Conservation (phyloP, 164 flowering plant species). For the Aristolochia californica region DNA sequence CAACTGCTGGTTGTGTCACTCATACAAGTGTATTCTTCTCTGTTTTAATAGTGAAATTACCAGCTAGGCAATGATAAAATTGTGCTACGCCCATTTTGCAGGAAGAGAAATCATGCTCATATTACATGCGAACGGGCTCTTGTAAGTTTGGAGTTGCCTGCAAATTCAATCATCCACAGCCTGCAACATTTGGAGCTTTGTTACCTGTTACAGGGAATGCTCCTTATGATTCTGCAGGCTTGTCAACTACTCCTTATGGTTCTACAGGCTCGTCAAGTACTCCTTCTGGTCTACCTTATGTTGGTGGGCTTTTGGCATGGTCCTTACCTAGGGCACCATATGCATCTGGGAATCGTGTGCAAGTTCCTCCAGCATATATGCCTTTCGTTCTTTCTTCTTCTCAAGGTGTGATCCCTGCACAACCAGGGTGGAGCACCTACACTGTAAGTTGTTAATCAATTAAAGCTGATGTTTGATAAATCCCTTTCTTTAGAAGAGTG, state of each 20-base stretch:
- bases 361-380: slow-evolving; percentile 37
- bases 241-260: slow-evolving; percentile 29
- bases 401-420: slow-evolving; percentile 37
- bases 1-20: too few relatives aligned
- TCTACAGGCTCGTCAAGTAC: slow-evolving; percentile 24
- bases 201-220: slow-evolving; percentile 24
- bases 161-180: slow-evolving; percentile 81
- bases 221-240: slow-evolving; percentile 28
- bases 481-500: too few relatives aligned
- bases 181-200: slow-evolving; percentile 27
- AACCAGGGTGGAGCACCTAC: slow-evolving; percentile 57
- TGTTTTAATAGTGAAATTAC: background rate
- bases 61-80: background rate
- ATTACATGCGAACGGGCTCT: slow-evolving; percentile 56
- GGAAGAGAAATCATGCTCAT: slow-evolving; percentile 61
- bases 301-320: slow-evolving; percentile 41
- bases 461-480: background rate
- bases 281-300: slow-evolving; percentile 33
- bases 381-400: slow-evolving; percentile 49
- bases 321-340: slow-evolving; percentile 43
- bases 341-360: slow-evolving; percentile 30
- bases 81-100: slow-evolving; percentile 10
- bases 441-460: slow-evolving; percentile 27
- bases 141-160: slow-evolving; percentile 77
- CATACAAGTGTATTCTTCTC: too few relatives aligned